Base-by-base conservation (phyloP, 495 filamentous ascomycete species). In the Penicillium daleae region DNA sequence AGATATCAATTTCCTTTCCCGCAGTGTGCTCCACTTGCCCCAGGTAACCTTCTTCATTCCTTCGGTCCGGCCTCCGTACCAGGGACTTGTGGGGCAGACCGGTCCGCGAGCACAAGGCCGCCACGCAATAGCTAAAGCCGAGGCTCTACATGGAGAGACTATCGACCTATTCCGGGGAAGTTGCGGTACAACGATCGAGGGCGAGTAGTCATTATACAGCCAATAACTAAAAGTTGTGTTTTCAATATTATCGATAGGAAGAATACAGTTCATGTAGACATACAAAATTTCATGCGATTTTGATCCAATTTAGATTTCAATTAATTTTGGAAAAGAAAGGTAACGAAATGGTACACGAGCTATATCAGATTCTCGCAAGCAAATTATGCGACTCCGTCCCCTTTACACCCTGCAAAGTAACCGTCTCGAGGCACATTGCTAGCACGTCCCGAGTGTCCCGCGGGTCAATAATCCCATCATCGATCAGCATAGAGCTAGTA, bases 391-490 rank as follows among this genome's bases (percentile, higher is more conserved):
- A 26, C 33, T 64, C 55, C 2, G 66, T 59, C n/a, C 72, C 68
- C 19, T 63, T 59, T 3, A 73, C 64, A 3, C 60, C 62, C 24
- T 57, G 62, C 12, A 65, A 12, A 6, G 13, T 59, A 15, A 72
- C 73, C n/a, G 71, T 66, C 54, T 76, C 73, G 48, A 76, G 59
- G 60, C 73, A 76, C 61, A 76, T 68, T 2, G 71, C 73, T 49
- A 74, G 31, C 9, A 76, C 68, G 64, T 76, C 69, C 19, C 73
- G 51, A 39, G 73, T 76, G 59, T 76, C 73, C 39, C 73, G 53
- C 8, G 73, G 73, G 39, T 76, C 73, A 61, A 76, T 72, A 37
- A 76, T 64, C 15, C 73, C 73, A 66, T 76, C 73, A 55, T 76
- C 73, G 39, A 76, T 63, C 52, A 76, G 50, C 62, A 63, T 62